These are phyloP conservation scores for Paramarasmius palmivorus DNA, from an alignment of 1,284 basidiomycete species.

Conservation along the genomic window DNA sequence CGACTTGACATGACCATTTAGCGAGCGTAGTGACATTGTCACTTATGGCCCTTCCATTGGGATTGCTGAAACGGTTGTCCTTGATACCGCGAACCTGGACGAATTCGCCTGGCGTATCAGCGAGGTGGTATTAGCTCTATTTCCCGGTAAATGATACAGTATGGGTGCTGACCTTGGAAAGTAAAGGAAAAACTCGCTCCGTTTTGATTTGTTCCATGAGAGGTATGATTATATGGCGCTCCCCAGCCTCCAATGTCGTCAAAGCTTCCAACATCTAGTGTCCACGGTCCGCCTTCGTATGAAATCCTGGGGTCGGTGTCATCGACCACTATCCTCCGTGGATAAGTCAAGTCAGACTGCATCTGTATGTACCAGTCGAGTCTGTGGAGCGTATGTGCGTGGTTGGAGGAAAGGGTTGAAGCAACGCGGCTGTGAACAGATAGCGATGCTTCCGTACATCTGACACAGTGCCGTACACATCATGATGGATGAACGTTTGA, in stretches of 20 bases:
- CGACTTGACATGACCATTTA: not conserved
- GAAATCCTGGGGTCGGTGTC: too few species aligned
- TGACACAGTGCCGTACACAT: too few species aligned
- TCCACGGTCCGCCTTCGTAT: too few species aligned
- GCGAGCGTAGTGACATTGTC: not conserved
- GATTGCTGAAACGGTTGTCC: not conserved
- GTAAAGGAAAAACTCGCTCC: not conserved
- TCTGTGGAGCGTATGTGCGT: too few species aligned
- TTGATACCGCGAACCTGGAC: not conserved
- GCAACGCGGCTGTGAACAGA: too few species aligned
- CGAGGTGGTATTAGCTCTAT: too few species aligned
- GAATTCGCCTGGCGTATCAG: not conserved
- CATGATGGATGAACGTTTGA: too few species aligned
- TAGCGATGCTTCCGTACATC: too few species aligned
- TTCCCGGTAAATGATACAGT: not conserved
- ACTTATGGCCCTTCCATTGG: not conserved
- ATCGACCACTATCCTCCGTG: too few species aligned
- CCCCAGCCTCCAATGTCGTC: not conserved
- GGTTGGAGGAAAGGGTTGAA: too few species aligned
- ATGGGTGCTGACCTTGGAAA: not conserved
- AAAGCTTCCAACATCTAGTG: not conserved
- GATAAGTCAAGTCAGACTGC: too few species aligned
- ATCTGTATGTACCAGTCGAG: too few species aligned
- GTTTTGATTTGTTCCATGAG: not conserved
- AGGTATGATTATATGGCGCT: not conserved